These are phyloP conservation scores for Trichomonas vaginalis DNA, from an alignment of 208 protist genomes.

Conservation along the genomic window DNA sequence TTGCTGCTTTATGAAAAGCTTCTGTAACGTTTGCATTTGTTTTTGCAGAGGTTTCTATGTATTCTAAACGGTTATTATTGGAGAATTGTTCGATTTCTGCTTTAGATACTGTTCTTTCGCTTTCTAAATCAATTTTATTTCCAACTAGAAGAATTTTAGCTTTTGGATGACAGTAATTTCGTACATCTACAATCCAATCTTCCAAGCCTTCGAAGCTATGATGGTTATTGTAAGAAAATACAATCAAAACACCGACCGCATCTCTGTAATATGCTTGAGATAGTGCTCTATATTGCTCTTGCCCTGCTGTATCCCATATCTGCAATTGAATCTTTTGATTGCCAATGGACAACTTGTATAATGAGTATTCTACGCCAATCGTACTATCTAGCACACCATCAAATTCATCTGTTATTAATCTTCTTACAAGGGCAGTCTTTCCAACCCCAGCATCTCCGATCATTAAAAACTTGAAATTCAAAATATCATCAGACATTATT, in stretches of 20 bases:
- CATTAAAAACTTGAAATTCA: neutral
- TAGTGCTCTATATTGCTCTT: neutral
- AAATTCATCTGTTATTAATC: neutral
- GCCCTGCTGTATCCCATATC: constrained; percentile 10
- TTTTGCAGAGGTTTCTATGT: neutral
- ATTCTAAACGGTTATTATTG: neutral
- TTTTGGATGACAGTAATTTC: neutral
- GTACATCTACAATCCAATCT: neutral
- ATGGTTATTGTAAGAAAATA: neutral
- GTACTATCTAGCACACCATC: neutral
- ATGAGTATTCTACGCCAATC: neutral
- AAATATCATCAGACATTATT: neutral
- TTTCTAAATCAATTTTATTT: constrained; percentile 16
- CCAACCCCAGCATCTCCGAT: neutral
- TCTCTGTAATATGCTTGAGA: neutral
- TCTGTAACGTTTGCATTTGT: neutral
- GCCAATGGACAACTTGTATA: neutral
- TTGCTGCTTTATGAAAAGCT: neutral
- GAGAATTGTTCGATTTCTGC: neutral
- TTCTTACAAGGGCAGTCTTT: neutral
- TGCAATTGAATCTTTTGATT: neutral
- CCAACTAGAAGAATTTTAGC: neutral
- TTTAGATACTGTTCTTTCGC: neutral
- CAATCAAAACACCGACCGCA: neutral
- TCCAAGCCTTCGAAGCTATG: neutral